A percentile compares a stretch with the other conserved stretches of the same genome.
Evolutionary conservation across 1,284 basidiomycete genomes (phyloP).

Genomic region (Lentinus polychrous): DNA sequence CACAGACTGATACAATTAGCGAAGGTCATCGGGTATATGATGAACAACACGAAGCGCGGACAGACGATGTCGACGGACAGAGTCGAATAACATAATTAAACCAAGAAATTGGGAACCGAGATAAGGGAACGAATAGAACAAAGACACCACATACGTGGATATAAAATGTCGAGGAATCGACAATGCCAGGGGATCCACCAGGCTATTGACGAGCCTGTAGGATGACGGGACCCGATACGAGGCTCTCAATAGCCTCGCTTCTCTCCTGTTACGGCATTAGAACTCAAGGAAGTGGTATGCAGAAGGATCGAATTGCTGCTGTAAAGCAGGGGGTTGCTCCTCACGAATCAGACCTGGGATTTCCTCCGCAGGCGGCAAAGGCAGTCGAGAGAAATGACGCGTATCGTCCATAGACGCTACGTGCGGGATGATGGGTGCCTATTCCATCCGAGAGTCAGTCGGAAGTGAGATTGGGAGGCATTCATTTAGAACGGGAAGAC

Average conservation of each 20-base stretch:
- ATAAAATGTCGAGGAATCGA: too few species aligned
- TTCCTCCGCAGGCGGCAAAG: constrained; percentile 66
- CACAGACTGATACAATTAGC: too few species aligned
- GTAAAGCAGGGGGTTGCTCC: constrained; percentile 47
- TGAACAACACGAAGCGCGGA: neutral
- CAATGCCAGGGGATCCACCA: too few species aligned
- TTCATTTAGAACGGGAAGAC: constrained; percentile 11
- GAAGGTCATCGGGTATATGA: neutral
- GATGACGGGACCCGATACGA: neutral
- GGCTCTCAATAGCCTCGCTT: too few species aligned
- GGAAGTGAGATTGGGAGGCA: neutral
- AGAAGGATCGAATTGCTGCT: constrained; percentile 58
- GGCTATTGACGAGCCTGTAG: too few species aligned
- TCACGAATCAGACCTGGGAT: constrained; percentile 68
- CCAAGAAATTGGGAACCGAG: too few species aligned
- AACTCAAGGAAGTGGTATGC: constrained; percentile 70
- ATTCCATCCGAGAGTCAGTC: constrained; percentile 9
- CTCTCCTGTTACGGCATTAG: constrained; percentile 19
- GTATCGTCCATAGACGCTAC: constrained; percentile 74
- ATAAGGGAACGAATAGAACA: neutral
- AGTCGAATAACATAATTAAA: neutral
- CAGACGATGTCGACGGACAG: neutral
- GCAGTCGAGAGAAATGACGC: constrained; percentile 72
- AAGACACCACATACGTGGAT: neutral
- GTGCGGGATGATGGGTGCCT: constrained; percentile 81